Base-by-base conservation (phyloP, 208 protist genomes). In the Acanthamoeba triangularis region DNA sequence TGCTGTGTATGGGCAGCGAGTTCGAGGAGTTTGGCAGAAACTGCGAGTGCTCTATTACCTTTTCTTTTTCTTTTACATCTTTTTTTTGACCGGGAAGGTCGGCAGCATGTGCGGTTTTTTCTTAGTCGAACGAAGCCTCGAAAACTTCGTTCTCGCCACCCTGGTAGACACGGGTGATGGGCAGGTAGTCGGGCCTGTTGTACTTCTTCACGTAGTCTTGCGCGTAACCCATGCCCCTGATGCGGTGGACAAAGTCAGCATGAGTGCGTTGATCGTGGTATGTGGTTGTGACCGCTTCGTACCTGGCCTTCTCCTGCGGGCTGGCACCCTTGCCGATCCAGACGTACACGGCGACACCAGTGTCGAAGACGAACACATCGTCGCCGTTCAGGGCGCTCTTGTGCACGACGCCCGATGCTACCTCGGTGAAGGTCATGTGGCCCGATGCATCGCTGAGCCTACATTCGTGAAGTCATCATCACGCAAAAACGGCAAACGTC, bases 311-410 rank as follows among this genome's bases (percentile, higher is more conserved):
- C 63, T 92, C 87, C 37, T 67, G 61, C 33, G 28, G n/a, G 87
- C 87, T 92, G 87, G 87, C 52, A 23, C 87, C 91, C 91, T 84
- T 97, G 72, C 96, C 96, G 28, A 93, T 69, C 96, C 96, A 97
- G 44, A 97, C 72, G 47, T 63, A 97, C 11, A 97, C 25, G 49
- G 96, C 82, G 35, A 72, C 84, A n/a, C 65, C 85, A 28, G 63
- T 74, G 90, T 97, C 96, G 52, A 97, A 63, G 56, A 97, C 94
- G 84, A 92, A 97, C 18, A 59, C 85, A 44, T 95, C 87, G 61
- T 92, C 28, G 30, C 14, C 35, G 61, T 92, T 52, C 16, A 92
- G 61, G 61, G 18, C 18, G 87, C 25, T 92, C 61, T 74, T 92
- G 61, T 25, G 91, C 25, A 94, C 25, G 7, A 18, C 8, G 33